phyloP scores from a whole-genome alignment of 768 basidiomycete genomes.

The Punctularia strigosozonata region DNA sequence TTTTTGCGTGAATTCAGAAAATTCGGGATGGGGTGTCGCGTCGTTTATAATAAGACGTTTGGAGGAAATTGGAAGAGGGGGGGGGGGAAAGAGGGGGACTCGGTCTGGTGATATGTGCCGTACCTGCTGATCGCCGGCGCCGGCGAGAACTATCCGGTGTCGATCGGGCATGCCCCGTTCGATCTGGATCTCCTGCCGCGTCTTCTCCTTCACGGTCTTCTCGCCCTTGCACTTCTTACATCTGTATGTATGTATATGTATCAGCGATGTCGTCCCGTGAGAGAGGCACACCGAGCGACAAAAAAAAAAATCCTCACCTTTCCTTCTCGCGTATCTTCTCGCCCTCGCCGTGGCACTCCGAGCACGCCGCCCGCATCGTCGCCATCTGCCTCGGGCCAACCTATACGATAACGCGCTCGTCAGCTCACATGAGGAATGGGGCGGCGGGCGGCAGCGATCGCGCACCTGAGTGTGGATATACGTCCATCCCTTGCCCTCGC shows the following conservation, averaged over 20 bases:
- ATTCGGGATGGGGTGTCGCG: conserved; percentile 2
- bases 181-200: conserved; percentile 75
- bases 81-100: too few species aligned
- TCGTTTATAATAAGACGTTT: too few species aligned
- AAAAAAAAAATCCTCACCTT: conserved; percentile 31
- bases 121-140: conserved; percentile 88
- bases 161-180: conserved; percentile 81
- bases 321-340: conserved; percentile 77
- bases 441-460: neutral
- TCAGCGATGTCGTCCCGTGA: too few species aligned
- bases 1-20: conserved; percentile 1
- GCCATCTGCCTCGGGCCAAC: conserved; percentile 35
- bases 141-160: conserved; percentile 79
- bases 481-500: conserved; percentile 77
- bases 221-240: conserved; percentile 95
- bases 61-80: too few species aligned
- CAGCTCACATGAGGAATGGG: conserved; percentile 1
- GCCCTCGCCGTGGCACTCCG: conserved; percentile 60
- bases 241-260: conserved; percentile 24
- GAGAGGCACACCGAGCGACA: neutral
- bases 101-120: too few species aligned
- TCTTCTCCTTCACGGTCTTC: conserved; percentile 78
- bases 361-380: conserved; percentile 43
- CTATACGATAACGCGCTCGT: conserved; percentile 11
- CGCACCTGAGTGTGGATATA: conserved; percentile 42